Evolutionary conservation across 208 protist genomes (phyloP).

Genomic region (Crithidia brevicula): DNA sequence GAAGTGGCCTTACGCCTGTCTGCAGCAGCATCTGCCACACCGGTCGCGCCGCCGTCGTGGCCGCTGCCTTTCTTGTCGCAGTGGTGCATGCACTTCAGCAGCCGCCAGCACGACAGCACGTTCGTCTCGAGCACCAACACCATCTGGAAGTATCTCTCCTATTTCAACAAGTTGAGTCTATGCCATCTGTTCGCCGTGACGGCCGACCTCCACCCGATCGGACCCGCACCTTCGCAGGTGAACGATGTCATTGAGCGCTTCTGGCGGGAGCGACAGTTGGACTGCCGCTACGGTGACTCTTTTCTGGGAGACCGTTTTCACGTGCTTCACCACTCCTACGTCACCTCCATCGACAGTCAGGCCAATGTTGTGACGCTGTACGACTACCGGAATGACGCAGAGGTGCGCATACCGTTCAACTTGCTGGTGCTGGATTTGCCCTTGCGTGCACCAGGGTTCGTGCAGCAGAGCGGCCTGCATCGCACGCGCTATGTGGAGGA

Average conservation of each 20-base stretch:
- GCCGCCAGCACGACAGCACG: conserved; percentile 78
- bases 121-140: conserved; percentile 84
- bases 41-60: neutral
- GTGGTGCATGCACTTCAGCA: conserved; percentile 41
- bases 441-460: conserved; percentile 69
- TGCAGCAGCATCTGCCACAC: neutral
- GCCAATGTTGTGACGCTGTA: conserved; percentile 64
- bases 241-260: conserved; percentile 54
- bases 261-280: conserved; percentile 55
- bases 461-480: conserved; percentile 67
- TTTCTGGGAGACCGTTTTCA: conserved; percentile 27
- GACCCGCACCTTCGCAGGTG: conserved; percentile 48
- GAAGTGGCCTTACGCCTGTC: conserved; percentile 12
- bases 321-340: conserved; percentile 52
- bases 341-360: conserved; percentile 48
- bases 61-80: conserved; percentile 8
- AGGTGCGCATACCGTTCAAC: conserved; percentile 55
- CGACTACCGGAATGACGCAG: conserved; percentile 62
- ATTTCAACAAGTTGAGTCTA: conserved; percentile 69
- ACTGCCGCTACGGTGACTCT: conserved; percentile 3
- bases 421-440: conserved; percentile 83
- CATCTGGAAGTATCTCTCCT: conserved; percentile 75
- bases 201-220: conserved; percentile 67
- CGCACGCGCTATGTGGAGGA: conserved; percentile 40
- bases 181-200: conserved; percentile 63